Conservation (phyloP, 192 early-diverging fungal genomes). For the Coemansia sp. region DNA sequence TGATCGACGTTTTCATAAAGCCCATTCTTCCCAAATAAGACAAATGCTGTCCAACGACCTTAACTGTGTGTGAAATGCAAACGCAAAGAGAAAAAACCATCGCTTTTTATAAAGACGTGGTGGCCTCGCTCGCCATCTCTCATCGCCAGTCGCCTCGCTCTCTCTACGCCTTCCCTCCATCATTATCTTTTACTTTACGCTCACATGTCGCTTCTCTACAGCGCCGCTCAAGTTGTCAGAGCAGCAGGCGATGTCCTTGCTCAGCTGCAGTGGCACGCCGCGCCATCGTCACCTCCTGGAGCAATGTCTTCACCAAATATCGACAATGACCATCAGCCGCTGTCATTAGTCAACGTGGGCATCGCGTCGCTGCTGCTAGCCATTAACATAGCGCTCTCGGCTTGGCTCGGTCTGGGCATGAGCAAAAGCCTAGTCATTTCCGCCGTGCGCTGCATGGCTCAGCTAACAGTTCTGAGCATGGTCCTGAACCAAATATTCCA, state of each 20-base stretch:
- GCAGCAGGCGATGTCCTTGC: not conserved
- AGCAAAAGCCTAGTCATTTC: slow-evolving; percentile 69
- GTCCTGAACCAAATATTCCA: slow-evolving; percentile 71
- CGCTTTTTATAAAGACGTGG: too few relatives aligned
- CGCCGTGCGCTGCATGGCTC: slow-evolving; percentile 72
- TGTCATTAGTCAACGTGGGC: slow-evolving; percentile 61
- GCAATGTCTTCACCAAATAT: not conserved
- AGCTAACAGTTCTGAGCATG: slow-evolving; percentile 74
- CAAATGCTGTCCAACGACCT: too few relatives aligned
- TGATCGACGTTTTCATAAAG: too few relatives aligned
- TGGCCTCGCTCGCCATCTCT: too few relatives aligned
- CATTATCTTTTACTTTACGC: not conserved
- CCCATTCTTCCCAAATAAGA: too few relatives aligned
- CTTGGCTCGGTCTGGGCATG: slow-evolving; percentile 68
- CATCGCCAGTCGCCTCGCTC: not conserved
- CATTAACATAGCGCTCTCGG: slow-evolving; percentile 62
- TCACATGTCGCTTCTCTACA: not conserved
- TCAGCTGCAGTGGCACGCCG: slow-evolving; percentile 20
- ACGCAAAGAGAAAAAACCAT: not conserved
- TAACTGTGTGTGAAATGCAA: too few relatives aligned
- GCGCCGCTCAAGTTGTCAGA: slow-evolving; percentile 3
- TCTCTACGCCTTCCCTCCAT: not conserved
- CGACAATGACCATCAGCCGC: not conserved
- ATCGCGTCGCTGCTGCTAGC: slow-evolving; percentile 65
- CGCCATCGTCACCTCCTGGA: not conserved